A percentile compares a stretch with the other conserved stretches of the same genome.
Evolutionary conservation across 2,329 filamentous ascomycete genomes (phyloP).

Genomic region (Ophiocordyceps robertsii): DNA sequence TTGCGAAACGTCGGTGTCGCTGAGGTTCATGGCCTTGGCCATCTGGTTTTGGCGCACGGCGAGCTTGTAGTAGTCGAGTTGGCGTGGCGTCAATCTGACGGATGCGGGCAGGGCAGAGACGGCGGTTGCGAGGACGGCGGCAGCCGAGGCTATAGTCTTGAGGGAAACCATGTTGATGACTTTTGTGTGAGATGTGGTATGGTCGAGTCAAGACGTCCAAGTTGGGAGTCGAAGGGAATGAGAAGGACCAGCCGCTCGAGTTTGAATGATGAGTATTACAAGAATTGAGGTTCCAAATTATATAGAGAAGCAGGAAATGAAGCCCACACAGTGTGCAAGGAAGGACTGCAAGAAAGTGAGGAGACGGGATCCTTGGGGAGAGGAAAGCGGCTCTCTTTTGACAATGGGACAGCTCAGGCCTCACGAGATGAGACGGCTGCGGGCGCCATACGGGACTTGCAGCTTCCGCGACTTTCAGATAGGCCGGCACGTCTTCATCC

Average conservation of each 20-base stretch:
- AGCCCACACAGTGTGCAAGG: too few relatives aligned
- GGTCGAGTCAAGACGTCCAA: background rate
- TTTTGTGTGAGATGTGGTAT: too few relatives aligned
- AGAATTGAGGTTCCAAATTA: background rate
- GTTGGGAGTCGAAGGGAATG: background rate
- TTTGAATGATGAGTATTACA: too few relatives aligned
- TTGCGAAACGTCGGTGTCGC: conserved; percentile 42
- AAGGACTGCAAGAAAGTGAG: background rate
- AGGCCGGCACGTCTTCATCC: too few relatives aligned
- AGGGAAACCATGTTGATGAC: background rate
- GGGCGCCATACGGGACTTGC: too few relatives aligned
- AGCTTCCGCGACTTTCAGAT: too few relatives aligned
- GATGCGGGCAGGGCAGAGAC: conserved; percentile 32
- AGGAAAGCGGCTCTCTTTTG: too few relatives aligned
- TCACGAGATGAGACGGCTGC: too few relatives aligned
- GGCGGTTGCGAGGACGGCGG: conserved; percentile 30
- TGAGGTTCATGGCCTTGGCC: conserved; percentile 31
- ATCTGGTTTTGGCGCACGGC: conserved; percentile 37
- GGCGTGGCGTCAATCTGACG: conserved; percentile 27
- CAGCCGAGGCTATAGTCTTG: conserved; percentile 17
- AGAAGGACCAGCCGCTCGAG: conserved; percentile 2
- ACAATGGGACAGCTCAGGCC: too few relatives aligned
- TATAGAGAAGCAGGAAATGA: background rate
- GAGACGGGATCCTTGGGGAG: too few relatives aligned
- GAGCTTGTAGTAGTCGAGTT: conserved; percentile 31